Evolutionary conservation across 805 yeast genomes (phyloP), one percentile per base, ranked within the genome.

Genomic region (Suhomyces xylopsoci): DNA sequence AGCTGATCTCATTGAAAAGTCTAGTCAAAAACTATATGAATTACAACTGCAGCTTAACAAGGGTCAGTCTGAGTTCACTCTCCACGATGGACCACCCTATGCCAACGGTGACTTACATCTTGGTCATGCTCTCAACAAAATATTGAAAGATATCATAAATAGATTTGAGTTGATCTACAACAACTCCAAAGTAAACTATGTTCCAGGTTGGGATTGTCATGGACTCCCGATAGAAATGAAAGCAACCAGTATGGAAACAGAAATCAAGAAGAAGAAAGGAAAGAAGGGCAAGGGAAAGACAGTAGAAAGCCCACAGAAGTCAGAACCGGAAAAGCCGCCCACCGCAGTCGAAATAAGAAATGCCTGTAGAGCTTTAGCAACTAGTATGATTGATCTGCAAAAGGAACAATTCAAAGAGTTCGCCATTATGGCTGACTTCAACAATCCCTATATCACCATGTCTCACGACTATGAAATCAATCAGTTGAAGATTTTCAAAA

Each of bases 181-280:
- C 38, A 88, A 90, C 14, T 78, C 83, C 54, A 77, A 78, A 47
- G 83, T 94, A 3, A 76, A 79, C 49, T 94, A 89, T 62, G 78
- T 79, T 42, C 97, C 98, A 0, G 99, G 99, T 0, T 94, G 99
- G 98, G 99, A 94, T 67, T 94, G 99, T 64, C 99, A 94, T 71
- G 99, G 99, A 0, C 74, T 94, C 38, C 99, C 99, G 1, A 94
- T 94, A 56, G 99, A 94, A 68, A 76, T 90, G 65, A 92, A 91
- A 61, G 96, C 96, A 0, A 68, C 90, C 20, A 50, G 45, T 34
- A 17, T 50, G 45, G 56, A 53, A 24, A 19, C 46, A 5, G 42
- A 47, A 4, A 50, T 50, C 9, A 67, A 62, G 42, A 67, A 62
- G 44, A 59, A 48, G 50, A 57, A 47, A 66, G 64, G 56, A 71